Conservation (phyloP, 257 asterid genomes). For the Nicotiana knightiana region DNA sequence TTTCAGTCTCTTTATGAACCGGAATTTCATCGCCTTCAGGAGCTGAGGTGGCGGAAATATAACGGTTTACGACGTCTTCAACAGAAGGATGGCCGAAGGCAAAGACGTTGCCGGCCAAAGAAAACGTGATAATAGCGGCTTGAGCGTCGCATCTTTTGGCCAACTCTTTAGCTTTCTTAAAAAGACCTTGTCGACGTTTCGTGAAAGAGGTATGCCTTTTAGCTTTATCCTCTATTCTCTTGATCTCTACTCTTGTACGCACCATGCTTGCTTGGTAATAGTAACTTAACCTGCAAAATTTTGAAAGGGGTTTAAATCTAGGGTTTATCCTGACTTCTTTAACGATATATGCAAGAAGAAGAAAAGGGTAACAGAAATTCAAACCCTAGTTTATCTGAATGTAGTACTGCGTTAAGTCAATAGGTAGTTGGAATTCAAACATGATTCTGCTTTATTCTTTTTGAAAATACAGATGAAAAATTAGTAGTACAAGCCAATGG, state of each 20-base stretch:
- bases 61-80: slow-evolving; percentile 21
- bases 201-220: slow-evolving; percentile 50
- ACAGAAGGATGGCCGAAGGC: slow-evolving; percentile 31
- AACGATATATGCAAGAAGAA: not conserved
- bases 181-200: slow-evolving; percentile 40
- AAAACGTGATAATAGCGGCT: slow-evolving; percentile 29
- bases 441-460: too few species aligned
- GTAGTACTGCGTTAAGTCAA: not conserved
- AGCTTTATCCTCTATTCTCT: slow-evolving; percentile 28
- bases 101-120: slow-evolving; percentile 35
- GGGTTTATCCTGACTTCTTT: not conserved
- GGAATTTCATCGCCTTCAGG: not conserved
- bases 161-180: slow-evolving; percentile 31
- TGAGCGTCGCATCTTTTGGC: slow-evolving; percentile 17
- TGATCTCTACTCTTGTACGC: slow-evolving; percentile 27
- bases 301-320: not conserved
- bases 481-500: not conserved
- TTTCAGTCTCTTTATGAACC: slow-evolving; percentile 1
- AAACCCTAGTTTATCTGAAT: not conserved
- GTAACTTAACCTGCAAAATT: not conserved
- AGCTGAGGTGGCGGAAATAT: not conserved
- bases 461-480: too few species aligned
- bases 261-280: slow-evolving; percentile 14
- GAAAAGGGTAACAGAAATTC: not conserved
- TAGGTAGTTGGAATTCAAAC: too few species aligned